These are phyloP conservation scores for Cordyceps cicadae DNA, from an alignment of 2,329 filamentous ascomycete genomes.

Conservation along the genomic window DNA sequence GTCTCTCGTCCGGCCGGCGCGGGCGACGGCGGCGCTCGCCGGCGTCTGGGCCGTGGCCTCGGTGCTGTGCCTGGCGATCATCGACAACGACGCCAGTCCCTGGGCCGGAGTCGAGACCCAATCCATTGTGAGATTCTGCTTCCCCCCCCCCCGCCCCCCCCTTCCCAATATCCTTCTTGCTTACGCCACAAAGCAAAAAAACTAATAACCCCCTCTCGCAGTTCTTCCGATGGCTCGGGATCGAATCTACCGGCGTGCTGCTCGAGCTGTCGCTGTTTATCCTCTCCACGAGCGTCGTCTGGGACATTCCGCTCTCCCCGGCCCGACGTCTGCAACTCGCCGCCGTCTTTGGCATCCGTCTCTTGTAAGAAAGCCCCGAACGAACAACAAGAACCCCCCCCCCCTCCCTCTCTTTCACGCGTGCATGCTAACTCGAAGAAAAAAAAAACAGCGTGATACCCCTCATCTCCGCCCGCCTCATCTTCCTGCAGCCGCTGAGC, in stretches of 20 bases:
- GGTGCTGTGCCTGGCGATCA: not conserved
- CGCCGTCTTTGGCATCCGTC: not conserved
- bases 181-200: no score
- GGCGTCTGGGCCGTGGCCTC: not conserved
- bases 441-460: conserved; percentile 2
- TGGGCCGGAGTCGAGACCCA: not conserved
- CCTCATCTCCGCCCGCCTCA: conserved; percentile 3
- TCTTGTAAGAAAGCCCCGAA: not conserved
- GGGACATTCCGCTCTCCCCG: not conserved
- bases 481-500: not conserved
- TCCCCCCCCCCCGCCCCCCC: not conserved
- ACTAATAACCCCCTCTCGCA: not conserved
- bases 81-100: not conserved
- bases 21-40: not conserved
- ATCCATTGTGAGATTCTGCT: not conserved
- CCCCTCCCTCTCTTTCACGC: no score
- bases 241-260: not conserved
- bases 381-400: no score
- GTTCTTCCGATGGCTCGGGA: conserved; percentile 2
- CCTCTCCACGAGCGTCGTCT: not conserved
- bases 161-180: no score
- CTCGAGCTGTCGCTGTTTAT: not conserved
- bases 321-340: not conserved
- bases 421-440: no score
- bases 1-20: not conserved